Evolutionary conservation across 768 basidiomycete species (phyloP).

Genomic region (Pleurotus sapidus): DNA sequence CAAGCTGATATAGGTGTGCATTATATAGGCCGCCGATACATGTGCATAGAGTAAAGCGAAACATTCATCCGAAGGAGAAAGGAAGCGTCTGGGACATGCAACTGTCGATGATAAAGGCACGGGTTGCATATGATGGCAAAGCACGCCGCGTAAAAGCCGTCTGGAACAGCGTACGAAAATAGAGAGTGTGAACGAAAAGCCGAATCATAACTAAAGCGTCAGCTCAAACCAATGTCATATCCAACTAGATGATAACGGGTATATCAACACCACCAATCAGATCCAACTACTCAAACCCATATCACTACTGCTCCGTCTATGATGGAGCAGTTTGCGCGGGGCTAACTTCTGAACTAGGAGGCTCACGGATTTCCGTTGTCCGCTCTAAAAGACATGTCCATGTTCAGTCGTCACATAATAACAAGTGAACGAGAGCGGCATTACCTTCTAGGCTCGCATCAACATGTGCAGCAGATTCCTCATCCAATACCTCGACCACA

Average conservation of each 20-base stretch:
- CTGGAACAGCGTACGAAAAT: background rate
- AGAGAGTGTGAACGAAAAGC: background rate
- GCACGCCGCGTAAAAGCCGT: background rate
- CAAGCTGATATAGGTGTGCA: background rate
- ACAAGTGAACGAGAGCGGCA: background rate
- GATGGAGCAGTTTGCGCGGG: background rate
- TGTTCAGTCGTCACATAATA: background rate
- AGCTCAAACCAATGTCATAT: conserved; percentile 3
- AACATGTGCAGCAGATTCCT: background rate
- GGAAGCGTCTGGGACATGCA: too few relatives aligned
- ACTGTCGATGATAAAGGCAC: too few relatives aligned
- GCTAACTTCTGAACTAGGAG: background rate
- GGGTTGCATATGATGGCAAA: background rate
- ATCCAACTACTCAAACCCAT: background rate
- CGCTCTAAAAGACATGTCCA: background rate
- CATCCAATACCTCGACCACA: background rate
- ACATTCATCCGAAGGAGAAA: too few relatives aligned
- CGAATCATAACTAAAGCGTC: background rate
- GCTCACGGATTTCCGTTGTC: background rate
- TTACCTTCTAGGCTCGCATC: background rate
- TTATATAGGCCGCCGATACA: conserved; percentile 6
- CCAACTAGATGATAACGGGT: conserved; percentile 1
- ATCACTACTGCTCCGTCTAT: background rate
- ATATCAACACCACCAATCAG: background rate
- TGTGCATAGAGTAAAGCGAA: background rate